Base-by-base conservation (phyloP, 768 basidiomycete species). In the Collybia sordida region DNA sequence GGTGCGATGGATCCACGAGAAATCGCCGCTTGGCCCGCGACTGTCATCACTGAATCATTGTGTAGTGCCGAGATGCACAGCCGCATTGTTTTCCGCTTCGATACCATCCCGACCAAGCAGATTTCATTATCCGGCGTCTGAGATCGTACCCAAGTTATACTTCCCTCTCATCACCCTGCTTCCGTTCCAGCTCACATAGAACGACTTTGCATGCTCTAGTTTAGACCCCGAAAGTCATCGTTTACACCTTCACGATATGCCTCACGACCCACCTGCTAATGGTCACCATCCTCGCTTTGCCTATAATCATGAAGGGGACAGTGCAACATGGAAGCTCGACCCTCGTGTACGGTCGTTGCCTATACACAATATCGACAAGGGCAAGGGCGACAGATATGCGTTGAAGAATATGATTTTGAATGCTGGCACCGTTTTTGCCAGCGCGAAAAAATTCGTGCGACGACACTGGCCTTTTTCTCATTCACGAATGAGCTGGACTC, bases 1-100 rank as follows among this genome's bases (percentile, higher is more conserved):
- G 97, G 96, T 97, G 60, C 53, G 87, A 64, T 6, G 3, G 19
- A 7, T 22, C n/a, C n/a, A n/a, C n/a, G n/a, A n/a, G n/a, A n/a
- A n/a, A n/a, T n/a, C n/a, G n/a, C n/a, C n/a, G n/a, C n/a, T n/a
- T n/a, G n/a, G n/a, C n/a, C n/a, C n/a, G n/a, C n/a, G n/a, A n/a
- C n/a, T n/a, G n/a, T n/a, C n/a, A n/a, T n/a, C n/a, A n/a, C n/a
- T n/a, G n/a, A n/a, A n/a, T n/a, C n/a, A n/a, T n/a, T n/a, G n/a
- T n/a, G n/a, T n/a, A n/a, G 31, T 11, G 11, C 31, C 31, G 31
- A 14, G 31, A 4, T 31, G 31, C 31, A 31, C 31, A 31, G 31
- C 31, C 31, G 31, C 31, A 31, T 31, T 31, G 31, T 31, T 31
- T 31, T 31, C 9, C 3, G 31, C 14, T 31, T 11, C 27, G 11